A percentile compares a stretch with the other conserved stretches of the same genome.
Evolutionary conservation across 352 stramenopile genomes (phyloP).

Genomic region (Pythium phragmitis): DNA sequence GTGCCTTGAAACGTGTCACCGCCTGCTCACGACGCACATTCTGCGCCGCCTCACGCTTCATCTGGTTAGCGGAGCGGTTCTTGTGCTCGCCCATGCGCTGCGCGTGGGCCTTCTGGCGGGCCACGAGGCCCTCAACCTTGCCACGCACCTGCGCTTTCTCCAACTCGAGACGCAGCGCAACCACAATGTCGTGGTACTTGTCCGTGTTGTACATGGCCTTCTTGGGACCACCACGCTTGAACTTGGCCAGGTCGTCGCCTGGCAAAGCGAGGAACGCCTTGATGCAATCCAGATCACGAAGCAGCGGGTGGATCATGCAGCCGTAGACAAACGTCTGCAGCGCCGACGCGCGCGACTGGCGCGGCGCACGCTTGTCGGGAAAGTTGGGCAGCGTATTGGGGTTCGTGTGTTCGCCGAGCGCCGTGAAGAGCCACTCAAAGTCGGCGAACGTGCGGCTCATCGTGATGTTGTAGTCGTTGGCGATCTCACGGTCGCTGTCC

Average conservation of each 20-base stretch:
- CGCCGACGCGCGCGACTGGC: constrained; percentile 41
- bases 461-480: constrained; percentile 80
- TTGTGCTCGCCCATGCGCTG: constrained; percentile 63
- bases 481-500: constrained; percentile 76
- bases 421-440: constrained; percentile 81
- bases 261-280: constrained; percentile 84
- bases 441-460: constrained; percentile 69
- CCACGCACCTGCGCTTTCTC: constrained; percentile 83
- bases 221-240: constrained; percentile 57
- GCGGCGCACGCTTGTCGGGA: constrained; percentile 61
- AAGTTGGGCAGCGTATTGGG: constrained; percentile 80
- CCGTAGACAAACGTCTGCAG: constrained; percentile 82
- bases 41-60: constrained; percentile 67
- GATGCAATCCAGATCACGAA: constrained; percentile 75
- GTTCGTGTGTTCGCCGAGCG: constrained; percentile 77
- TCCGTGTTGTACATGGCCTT: constrained; percentile 79
- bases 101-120: constrained; percentile 71
- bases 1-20: constrained; percentile 68
- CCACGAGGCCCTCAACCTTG: constrained; percentile 69
- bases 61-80: constrained; percentile 57
- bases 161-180: constrained; percentile 76
- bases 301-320: constrained; percentile 76
- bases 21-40: constrained; percentile 78
- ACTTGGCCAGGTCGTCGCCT: constrained; percentile 66
- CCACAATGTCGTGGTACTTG: constrained; percentile 79